phyloP scores from a whole-genome alignment of 129 eudicot genomes.

The Chrysanthemum makinoi region DNA sequence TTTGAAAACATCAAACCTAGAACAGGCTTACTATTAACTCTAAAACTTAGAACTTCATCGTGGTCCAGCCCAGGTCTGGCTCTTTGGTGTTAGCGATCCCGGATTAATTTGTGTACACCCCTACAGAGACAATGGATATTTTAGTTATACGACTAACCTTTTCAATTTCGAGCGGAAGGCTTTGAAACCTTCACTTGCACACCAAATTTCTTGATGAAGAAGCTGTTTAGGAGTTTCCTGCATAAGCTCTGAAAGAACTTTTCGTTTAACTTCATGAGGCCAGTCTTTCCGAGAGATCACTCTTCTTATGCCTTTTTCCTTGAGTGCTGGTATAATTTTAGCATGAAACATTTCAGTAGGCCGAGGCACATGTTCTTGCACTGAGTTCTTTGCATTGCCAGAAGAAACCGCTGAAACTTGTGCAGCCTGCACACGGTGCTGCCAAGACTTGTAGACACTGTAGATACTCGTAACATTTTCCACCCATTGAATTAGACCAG shows the following conservation, averaged over 20 bases:
- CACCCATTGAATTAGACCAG: slow-evolving; percentile 99
- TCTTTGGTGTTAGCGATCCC: background rate
- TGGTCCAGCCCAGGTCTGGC: slow-evolving; percentile 1
- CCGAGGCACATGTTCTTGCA: slow-evolving; percentile 78
- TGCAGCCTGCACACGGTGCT: slow-evolving; percentile 72
- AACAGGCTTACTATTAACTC: background rate
- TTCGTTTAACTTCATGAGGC: slow-evolving; percentile 96
- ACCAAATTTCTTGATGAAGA: slow-evolving; percentile 98
- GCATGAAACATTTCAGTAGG: slow-evolving; percentile 99
- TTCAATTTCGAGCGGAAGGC: slow-evolving; percentile 84
- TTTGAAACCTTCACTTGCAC: slow-evolving; percentile 98
- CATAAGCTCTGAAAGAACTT: slow-evolving; percentile 95
- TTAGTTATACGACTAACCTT: slow-evolving; percentile 44
- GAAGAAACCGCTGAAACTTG: slow-evolving; percentile 62
- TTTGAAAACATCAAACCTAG: background rate
- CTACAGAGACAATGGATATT: background rate
- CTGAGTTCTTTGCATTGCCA: slow-evolving; percentile 48
- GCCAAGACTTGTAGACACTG: slow-evolving; percentile 93
- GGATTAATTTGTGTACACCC: background rate
- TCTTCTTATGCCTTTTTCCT: slow-evolving; percentile 95
- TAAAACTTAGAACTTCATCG: background rate
- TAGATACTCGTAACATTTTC: slow-evolving; percentile 90
- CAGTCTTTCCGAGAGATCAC: slow-evolving; percentile 97
- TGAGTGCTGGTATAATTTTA: slow-evolving; percentile 95
- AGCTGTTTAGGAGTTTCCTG: slow-evolving; percentile 93